Conservation (phyloP, 2,329 filamentous ascomycete species). For the Nannizziopsis arthrosporioides region DNA sequence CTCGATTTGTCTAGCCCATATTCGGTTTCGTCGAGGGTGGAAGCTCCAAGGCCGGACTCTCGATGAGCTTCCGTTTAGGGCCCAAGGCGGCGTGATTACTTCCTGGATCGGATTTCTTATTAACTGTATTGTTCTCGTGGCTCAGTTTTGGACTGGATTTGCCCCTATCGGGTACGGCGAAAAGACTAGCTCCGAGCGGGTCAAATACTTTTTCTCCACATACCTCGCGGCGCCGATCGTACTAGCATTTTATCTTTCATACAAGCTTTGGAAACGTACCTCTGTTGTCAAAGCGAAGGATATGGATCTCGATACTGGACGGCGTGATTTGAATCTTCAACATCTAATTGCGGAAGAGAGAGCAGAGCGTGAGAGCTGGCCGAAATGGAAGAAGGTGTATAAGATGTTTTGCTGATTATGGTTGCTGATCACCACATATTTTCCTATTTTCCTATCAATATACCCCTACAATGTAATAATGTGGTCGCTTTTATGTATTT, state of each 20-base stretch:
- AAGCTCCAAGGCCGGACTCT: conserved; percentile 54
- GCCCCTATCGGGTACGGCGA: conserved; percentile 13
- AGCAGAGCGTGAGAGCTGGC: conserved; percentile 11
- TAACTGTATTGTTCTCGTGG: conserved; percentile 41
- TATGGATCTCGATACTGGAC: conserved; percentile 56
- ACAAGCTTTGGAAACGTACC: conserved; percentile 53
- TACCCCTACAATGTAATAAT: too few relatives aligned
- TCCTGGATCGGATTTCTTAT: conserved; percentile 50
- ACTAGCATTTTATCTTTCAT: conserved; percentile 40
- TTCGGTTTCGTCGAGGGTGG: conserved; percentile 83
- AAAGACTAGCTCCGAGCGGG: conserved; percentile 10
- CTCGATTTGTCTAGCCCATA: conserved; percentile 79
- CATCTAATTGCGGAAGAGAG: conserved; percentile 40
- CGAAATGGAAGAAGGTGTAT: conserved; percentile 13
- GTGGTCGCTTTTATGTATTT: too few relatives aligned
- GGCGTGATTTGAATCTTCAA: conserved; percentile 54
- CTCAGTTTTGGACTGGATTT: conserved; percentile 31
- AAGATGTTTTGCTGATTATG: conserved; percentile 12
- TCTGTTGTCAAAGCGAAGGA: conserved; percentile 47
- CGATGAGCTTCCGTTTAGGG: conserved; percentile 59
- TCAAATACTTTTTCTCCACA: conserved; percentile 21
- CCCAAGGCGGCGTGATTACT: conserved; percentile 46
- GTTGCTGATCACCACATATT: too few relatives aligned
- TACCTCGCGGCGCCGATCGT: conserved; percentile 23
- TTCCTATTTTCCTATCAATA: too few relatives aligned